A percentile compares a stretch with the other conserved stretches of the same genome.
phyloP scores from a whole-genome alignment of 768 basidiomycete species.

The Phylloporus scabripes region DNA sequence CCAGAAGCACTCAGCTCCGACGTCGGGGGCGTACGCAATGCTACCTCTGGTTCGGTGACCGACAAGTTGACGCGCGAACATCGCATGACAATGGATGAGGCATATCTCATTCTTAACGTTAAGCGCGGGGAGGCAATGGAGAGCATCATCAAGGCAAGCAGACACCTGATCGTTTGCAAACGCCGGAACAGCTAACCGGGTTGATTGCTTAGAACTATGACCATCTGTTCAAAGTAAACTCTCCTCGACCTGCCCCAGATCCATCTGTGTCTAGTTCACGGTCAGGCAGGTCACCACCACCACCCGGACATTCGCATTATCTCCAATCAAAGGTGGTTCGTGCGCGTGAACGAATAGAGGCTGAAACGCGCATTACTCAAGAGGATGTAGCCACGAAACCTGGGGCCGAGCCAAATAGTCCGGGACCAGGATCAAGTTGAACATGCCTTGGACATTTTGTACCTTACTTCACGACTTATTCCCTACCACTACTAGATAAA shows the following conservation, averaged over 20 bases:
- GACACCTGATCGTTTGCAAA: not conserved
- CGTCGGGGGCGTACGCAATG: constrained; percentile 67
- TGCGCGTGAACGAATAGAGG: constrained; percentile 91
- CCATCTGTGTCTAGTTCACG: constrained; percentile 34
- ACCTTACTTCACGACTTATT: constrained; percentile 12
- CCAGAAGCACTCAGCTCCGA: constrained; percentile 70
- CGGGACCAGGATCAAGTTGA: constrained; percentile 22
- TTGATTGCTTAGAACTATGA: constrained; percentile 70
- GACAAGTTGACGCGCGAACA: constrained; percentile 81
- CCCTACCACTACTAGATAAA: constrained; percentile 19
- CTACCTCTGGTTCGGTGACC: constrained; percentile 67
- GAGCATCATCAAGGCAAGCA: constrained; percentile 62
- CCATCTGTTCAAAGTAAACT: constrained; percentile 86
- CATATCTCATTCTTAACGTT: constrained; percentile 84
- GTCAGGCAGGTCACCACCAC: constrained; percentile 39
- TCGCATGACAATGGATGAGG: constrained; percentile 94
- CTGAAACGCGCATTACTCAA: constrained; percentile 48
- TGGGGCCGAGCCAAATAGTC: constrained; percentile 13
- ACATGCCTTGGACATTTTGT: constrained; percentile 1
- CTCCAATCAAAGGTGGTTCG: constrained; percentile 96
- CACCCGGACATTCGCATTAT: constrained; percentile 73
- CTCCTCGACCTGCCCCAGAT: constrained; percentile 55
- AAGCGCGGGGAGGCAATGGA: constrained; percentile 71
- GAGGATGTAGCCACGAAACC: constrained; percentile 23
- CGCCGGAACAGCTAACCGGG: not conserved